These are phyloP conservation scores for Pseudonitzschia pungens DNA, from an alignment of 108 stramenopile species.

Conservation along the genomic window DNA sequence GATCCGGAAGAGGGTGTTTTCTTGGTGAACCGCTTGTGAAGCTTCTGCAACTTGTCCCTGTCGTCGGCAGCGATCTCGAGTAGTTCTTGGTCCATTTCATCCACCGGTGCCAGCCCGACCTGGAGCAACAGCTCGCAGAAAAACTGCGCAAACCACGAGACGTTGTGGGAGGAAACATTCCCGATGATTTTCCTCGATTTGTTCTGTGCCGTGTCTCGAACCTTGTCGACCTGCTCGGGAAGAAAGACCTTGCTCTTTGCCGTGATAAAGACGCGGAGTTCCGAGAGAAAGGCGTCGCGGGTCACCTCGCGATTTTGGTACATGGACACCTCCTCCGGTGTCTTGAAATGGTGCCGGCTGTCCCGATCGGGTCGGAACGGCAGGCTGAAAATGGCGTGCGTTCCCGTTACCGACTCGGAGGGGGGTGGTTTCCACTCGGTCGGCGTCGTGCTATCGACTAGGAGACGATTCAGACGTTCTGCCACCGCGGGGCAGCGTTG, in stretches of 20 bases:
- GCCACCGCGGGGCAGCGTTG: conserved; percentile 11
- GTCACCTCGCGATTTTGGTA: conserved; percentile 79
- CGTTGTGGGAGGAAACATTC: conserved; percentile 44
- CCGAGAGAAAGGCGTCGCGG: conserved; percentile 72
- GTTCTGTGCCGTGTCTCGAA: conserved; percentile 36
- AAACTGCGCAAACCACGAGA: conserved; percentile 76
- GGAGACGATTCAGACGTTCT: conserved; percentile 3
- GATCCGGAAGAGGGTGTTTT: conserved; percentile 22
- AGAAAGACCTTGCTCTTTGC: conserved; percentile 61
- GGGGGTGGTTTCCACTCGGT: conserved; percentile 18
- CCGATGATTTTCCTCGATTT: conserved; percentile 52
- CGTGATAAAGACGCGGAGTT: conserved; percentile 70
- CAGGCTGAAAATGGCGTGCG: conserved; percentile 61
- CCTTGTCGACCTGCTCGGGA: conserved; percentile 37
- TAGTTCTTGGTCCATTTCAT: conserved; percentile 80
- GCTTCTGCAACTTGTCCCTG: conserved; percentile 47
- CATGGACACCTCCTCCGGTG: conserved; percentile 43
- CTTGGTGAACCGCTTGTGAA: conserved; percentile 72
- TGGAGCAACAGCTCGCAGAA: conserved; percentile 79
- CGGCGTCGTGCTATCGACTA: not conserved
- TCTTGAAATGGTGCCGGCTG: conserved; percentile 72
- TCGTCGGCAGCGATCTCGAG: conserved; percentile 65
- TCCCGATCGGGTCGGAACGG: conserved; percentile 76
- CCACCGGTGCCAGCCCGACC: conserved; percentile 66
- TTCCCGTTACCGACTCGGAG: conserved; percentile 27